phyloP scores from a whole-genome alignment of 108 stramenopile genomes.

The Pelagomonas calceolata region DNA sequence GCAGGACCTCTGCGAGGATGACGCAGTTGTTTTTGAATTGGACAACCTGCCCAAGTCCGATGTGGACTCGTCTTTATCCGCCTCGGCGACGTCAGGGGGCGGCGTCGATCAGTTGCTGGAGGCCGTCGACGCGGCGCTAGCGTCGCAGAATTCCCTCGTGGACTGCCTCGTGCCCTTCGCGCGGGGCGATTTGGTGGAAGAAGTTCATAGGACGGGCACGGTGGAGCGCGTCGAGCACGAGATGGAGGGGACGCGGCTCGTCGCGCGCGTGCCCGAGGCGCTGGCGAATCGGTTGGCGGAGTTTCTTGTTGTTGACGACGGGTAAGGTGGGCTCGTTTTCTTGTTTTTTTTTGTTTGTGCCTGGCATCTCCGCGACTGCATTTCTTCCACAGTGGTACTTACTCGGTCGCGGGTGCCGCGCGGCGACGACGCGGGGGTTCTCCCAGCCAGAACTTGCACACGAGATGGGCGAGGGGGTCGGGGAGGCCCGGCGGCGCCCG shows the following conservation, averaged over 20 bases:
- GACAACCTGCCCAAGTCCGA: too few relatives aligned
- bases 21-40: too few relatives aligned
- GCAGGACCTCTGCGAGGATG: constrained; percentile 17
- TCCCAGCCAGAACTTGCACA: too few relatives aligned
- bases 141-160: constrained; percentile 7
- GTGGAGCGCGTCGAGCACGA: constrained; percentile 18
- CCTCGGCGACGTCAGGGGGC: constrained; percentile 4
- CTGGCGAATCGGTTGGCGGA: not conserved
- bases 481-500: too few relatives aligned
- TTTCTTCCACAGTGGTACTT: too few relatives aligned
- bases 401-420: too few relatives aligned
- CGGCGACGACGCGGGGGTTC: too few relatives aligned
- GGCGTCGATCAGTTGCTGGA: not conserved
- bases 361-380: too few relatives aligned
- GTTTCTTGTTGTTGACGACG: too few relatives aligned
- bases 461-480: too few relatives aligned
- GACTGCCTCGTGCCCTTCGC: constrained; percentile 30
- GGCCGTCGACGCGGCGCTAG: constrained; percentile 17
- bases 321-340: too few relatives aligned
- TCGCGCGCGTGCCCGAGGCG: constrained; percentile 2
- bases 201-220: constrained; percentile 26
- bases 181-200: constrained; percentile 22
- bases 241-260: constrained; percentile 15
- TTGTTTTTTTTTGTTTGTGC: too few relatives aligned
- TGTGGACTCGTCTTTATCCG: constrained; percentile 1